Evolutionary conservation across 1,284 basidiomycete species (phyloP).

Genomic region (Tilletia caries): DNA sequence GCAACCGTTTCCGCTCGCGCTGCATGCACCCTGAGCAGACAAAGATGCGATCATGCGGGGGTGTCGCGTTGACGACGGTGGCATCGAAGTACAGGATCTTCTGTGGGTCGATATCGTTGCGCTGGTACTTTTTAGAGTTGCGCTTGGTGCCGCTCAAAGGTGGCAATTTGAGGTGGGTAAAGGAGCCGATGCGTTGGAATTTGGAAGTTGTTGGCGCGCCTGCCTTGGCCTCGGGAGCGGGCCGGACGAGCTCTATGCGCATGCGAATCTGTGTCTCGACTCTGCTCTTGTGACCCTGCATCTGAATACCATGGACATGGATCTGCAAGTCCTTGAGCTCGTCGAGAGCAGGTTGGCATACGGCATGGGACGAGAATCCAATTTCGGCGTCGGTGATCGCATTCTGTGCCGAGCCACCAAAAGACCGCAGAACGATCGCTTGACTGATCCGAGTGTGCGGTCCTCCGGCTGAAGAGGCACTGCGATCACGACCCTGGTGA

Average conservation of each 20-base stretch:
- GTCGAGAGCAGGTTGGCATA: slow-evolving; percentile 37
- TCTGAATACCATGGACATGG: slow-evolving; percentile 76
- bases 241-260: slow-evolving; percentile 48
- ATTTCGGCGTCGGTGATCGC: slow-evolving; percentile 34
- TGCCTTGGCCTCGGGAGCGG: slow-evolving; percentile 62
- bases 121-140: slow-evolving; percentile 70
- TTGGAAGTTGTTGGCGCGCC: slow-evolving; percentile 53
- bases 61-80: slow-evolving; percentile 62
- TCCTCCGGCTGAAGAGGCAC: background rate
- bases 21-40: slow-evolving; percentile 67
- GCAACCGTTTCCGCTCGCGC: slow-evolving; percentile 57
- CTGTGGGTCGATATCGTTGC: slow-evolving; percentile 43
- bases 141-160: slow-evolving; percentile 52
- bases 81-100: slow-evolving; percentile 52
- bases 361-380: slow-evolving; percentile 33
- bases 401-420: slow-evolving; percentile 10
- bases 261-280: slow-evolving; percentile 71
- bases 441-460: background rate
- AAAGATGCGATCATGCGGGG: slow-evolving; percentile 68
- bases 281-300: slow-evolving; percentile 80
- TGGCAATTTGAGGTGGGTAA: slow-evolving; percentile 51
- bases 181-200: slow-evolving; percentile 51
- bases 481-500: background rate
- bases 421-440: background rate
- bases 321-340: slow-evolving; percentile 47